Evolutionary conservation across 2,329 filamentous ascomycete species (phyloP).

Genomic region (Coniella lustricola): DNA sequence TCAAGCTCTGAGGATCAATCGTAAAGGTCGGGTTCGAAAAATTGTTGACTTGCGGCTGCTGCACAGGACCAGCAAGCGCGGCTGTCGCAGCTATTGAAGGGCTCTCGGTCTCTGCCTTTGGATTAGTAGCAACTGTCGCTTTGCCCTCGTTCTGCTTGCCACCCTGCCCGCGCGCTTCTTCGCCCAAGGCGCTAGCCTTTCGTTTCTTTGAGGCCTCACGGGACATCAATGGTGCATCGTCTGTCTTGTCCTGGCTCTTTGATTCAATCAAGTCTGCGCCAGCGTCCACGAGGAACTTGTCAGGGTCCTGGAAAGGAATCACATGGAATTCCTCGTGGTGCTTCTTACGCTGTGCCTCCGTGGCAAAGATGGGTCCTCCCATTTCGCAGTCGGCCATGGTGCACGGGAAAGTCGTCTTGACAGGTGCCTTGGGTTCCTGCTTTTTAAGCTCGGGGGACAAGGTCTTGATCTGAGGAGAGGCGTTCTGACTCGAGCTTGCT

Average conservation of each 20-base stretch:
- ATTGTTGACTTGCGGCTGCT: conserved; percentile 7
- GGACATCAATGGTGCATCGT: conserved; percentile 42
- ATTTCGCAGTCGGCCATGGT: conserved; percentile 49
- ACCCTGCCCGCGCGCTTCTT: conserved; percentile 32
- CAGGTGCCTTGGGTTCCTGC: conserved; percentile 24
- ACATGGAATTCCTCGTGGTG: conserved; percentile 55
- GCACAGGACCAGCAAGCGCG: conserved; percentile 8
- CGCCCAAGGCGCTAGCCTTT: conserved; percentile 37
- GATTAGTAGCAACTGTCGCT: conserved; percentile 22
- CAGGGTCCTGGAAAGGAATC: conserved; percentile 47
- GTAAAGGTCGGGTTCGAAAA: conserved; percentile 32
- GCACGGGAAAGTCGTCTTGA: conserved; percentile 42
- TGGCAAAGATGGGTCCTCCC: conserved; percentile 42
- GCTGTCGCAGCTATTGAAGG: conserved; percentile 22
- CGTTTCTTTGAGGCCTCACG: conserved; percentile 44
- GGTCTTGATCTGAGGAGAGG: conserved; percentile 28
- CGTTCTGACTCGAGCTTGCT: conserved; percentile 19
- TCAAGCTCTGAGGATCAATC: conserved; percentile 47
- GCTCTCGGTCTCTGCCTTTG: conserved; percentile 20
- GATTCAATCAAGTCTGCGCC: conserved; percentile 47
- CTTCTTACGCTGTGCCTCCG: conserved; percentile 44
- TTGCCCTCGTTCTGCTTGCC: conserved; percentile 20
- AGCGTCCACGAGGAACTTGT: conserved; percentile 45
- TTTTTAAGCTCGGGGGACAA: conserved; percentile 41
- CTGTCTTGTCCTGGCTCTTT: conserved; percentile 30